Percentiles rank a stretch among this genome's conserved stretches.
These are phyloP conservation scores for Eremothecium coryli DNA, from an alignment of 1,139 yeast species.

Conservation along the genomic window DNA sequence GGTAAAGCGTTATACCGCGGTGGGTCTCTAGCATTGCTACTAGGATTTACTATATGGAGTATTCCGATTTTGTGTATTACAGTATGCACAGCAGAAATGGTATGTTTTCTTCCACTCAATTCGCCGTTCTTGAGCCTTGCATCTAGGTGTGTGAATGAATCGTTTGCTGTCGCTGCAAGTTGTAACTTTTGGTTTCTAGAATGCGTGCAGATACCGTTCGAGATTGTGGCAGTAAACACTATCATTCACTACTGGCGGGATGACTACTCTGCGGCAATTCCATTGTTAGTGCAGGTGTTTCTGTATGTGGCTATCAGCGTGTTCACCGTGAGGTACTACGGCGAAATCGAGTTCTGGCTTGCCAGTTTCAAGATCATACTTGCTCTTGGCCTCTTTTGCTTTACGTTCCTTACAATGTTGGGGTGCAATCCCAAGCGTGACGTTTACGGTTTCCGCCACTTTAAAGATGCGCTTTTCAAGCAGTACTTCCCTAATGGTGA, in stretches of 20 bases:
- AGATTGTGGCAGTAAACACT: constrained; percentile 70
- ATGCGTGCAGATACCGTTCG: constrained; percentile 71
- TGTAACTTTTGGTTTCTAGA: constrained; percentile 75
- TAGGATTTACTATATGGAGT: constrained; percentile 57
- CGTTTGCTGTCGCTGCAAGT: constrained; percentile 68
- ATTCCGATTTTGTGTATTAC: constrained; percentile 57
- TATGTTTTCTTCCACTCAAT: constrained; percentile 61
- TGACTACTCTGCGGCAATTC: constrained; percentile 61
- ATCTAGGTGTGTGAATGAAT: constrained; percentile 53
- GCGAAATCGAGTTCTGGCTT: constrained; percentile 76
- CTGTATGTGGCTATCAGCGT: constrained; percentile 56
- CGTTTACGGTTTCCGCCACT: constrained; percentile 58
- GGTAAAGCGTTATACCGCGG: constrained; percentile 62
- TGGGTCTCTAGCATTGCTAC: constrained; percentile 68
- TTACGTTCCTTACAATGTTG: constrained; percentile 71
- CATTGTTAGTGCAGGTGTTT: constrained; percentile 52
- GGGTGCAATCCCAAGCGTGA: constrained; percentile 72
- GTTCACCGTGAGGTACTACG: constrained; percentile 64
- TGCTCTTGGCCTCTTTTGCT: constrained; percentile 61
- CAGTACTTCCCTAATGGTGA: constrained; percentile 46
- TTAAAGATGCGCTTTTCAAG: constrained; percentile 50
- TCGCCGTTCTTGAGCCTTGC: constrained; percentile 54
- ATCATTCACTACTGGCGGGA: constrained; percentile 73
- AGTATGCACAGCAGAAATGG: constrained; percentile 75
- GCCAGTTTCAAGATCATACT: constrained; percentile 63